A percentile compares a stretch with the other conserved stretches of the same genome.
Conservation (phyloP, 257 asterid genomes). For the Nicotiana obtusifolia region DNA sequence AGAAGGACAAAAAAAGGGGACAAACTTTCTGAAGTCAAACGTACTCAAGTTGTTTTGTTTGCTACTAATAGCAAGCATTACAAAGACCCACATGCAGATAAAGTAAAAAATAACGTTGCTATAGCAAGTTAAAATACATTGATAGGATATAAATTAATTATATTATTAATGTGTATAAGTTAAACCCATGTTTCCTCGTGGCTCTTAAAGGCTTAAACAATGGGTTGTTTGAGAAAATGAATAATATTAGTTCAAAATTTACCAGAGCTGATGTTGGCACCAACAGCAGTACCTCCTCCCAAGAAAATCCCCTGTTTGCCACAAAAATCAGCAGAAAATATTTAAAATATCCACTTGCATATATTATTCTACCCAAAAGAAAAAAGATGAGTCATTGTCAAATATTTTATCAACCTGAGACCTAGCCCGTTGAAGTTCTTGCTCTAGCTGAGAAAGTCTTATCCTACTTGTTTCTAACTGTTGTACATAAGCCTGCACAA, state of each 20-base stretch:
- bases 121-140: too few species aligned
- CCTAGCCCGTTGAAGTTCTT: slow-evolving; percentile 88
- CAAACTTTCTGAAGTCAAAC: background rate
- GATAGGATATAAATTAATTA: too few species aligned
- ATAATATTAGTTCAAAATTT: slow-evolving; percentile 8
- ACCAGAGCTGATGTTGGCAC: slow-evolving; percentile 86
- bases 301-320: slow-evolving; percentile 66
- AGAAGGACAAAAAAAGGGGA: background rate
- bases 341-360: slow-evolving; percentile 11
- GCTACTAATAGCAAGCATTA: background rate
- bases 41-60: background rate
- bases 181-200: background rate
- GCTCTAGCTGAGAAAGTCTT: slow-evolving; percentile 87
- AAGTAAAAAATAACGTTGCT: too few species aligned
- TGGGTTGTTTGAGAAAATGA: background rate
- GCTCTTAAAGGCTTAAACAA: background rate
- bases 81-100: background rate
- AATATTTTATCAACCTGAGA: slow-evolving; percentile 55
- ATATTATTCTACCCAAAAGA: background rate
- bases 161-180: background rate
- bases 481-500: slow-evolving; percentile 82
- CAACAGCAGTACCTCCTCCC: slow-evolving; percentile 73
- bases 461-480: slow-evolving; percentile 94
- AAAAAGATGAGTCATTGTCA: background rate
- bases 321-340: slow-evolving; percentile 8